phyloP scores from a whole-genome alignment of 2,329 filamentous ascomycete genomes.

The Cladophialophora chaetospira region DNA sequence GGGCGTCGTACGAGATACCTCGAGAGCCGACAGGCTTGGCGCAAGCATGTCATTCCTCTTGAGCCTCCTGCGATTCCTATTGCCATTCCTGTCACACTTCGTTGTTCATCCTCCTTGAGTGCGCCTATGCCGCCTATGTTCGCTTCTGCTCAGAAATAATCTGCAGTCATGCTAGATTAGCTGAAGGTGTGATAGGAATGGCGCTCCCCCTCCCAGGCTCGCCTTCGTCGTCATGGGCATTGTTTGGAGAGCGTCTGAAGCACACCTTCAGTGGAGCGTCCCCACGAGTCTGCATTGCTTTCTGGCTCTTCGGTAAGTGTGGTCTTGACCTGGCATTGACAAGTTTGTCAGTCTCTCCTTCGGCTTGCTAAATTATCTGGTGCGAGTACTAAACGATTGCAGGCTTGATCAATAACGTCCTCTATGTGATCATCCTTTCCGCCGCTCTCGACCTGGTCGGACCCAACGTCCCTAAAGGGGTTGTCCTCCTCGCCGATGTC shows the following conservation, averaged over 20 bases:
- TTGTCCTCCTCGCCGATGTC: constrained; percentile 91
- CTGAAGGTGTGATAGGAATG: constrained; percentile 17
- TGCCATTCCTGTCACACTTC: too few species aligned
- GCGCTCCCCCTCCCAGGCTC: constrained; percentile 58
- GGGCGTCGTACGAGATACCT: too few species aligned
- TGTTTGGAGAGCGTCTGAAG: constrained; percentile 67
- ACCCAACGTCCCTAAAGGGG: constrained; percentile 78
- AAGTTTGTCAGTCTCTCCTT: background rate
- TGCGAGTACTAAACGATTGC: constrained; percentile 15
- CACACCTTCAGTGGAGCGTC: constrained; percentile 68
- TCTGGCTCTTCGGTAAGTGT: constrained; percentile 85
- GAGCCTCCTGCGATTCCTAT: too few species aligned
- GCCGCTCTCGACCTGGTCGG: constrained; percentile 95
- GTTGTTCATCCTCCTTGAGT: too few species aligned
- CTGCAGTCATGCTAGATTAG: background rate
- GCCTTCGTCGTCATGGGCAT: constrained; percentile 69
- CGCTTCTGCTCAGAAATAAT: too few species aligned
- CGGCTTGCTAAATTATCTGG: background rate
- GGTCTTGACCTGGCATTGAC: background rate
- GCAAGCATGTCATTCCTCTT: too few species aligned
- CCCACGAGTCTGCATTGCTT: constrained; percentile 72
- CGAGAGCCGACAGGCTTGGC: too few species aligned
- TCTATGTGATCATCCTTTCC: constrained; percentile 95
- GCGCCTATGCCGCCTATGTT: too few species aligned
- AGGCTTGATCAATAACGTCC: constrained; percentile 95